Evolutionary conservation across 2,329 filamentous ascomycete species (phyloP).

Genomic region (Pseudogymnoascus sp.): DNA sequence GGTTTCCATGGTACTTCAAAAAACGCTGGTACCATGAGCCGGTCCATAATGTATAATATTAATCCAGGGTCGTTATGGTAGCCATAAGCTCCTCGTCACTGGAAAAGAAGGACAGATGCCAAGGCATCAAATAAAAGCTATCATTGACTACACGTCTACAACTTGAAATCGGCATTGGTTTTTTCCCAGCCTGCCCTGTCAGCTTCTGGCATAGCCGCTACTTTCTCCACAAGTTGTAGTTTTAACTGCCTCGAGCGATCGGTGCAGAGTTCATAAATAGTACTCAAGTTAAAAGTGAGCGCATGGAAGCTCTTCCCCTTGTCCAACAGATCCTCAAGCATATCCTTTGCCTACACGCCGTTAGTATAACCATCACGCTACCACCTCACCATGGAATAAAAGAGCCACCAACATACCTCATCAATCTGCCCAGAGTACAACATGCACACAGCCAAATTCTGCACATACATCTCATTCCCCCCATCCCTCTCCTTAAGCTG

Average conservation of each 20-base stretch:
- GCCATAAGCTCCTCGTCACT: not conserved
- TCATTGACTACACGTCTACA: slow-evolving; percentile 34
- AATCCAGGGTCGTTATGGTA: not conserved
- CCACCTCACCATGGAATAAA: not conserved
- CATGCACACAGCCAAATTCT: slow-evolving; percentile 77
- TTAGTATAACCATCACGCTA: slow-evolving; percentile 18
- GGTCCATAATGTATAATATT: not conserved
- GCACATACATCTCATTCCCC: slow-evolving; percentile 60
- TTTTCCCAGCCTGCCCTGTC: slow-evolving; percentile 58
- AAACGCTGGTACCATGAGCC: too few relatives aligned
- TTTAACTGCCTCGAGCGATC: slow-evolving; percentile 67
- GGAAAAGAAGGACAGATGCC: not conserved
- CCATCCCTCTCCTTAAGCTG: slow-evolving; percentile 33
- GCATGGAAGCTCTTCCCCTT: slow-evolving; percentile 62
- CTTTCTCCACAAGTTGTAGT: slow-evolving; percentile 57
- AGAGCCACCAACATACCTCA: slow-evolving; percentile 42
- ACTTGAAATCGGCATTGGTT: slow-evolving; percentile 66
- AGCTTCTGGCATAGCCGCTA: slow-evolving; percentile 51
- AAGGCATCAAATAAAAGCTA: not conserved
- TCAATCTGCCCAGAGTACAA: slow-evolving; percentile 72
- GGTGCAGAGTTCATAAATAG: slow-evolving; percentile 84
- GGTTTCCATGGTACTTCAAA: too few relatives aligned
- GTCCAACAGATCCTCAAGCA: slow-evolving; percentile 59
- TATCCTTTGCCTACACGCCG: slow-evolving; percentile 48
- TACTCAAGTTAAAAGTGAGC: slow-evolving; percentile 80